Evolutionary conservation across 371 early-diverging fungal species (phyloP), one percentile per base, ranked within the genome.

Genomic region (Funneliformis caledonium): DNA sequence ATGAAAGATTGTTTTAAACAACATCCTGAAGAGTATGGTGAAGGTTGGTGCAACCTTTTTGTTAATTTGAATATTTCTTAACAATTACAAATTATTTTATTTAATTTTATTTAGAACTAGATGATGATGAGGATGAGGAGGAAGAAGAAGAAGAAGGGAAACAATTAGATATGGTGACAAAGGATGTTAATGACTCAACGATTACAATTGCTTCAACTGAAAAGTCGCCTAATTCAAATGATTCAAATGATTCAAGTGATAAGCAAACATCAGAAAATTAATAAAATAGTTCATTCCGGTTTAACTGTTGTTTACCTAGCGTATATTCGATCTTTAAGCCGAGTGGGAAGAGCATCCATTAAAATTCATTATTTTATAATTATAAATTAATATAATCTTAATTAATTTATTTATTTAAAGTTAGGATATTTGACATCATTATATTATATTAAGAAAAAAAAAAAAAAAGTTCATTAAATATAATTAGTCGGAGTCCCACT

Each of bases 1-100:
- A 96, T 96, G 96, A 95, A 96, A 85, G 90, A 94, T 73, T 96
- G 96, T 81, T 96, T 96, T 88, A 86, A 91, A 70, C 87, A 85
- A 16, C 88, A 95, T 81, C 96, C 96, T 22, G 96, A 95, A 33
- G 89, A 92, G 10, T 96, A 96, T 82, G 91, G 89, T 16, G 89
- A 88, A 62, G 91, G 92, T 75, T 87, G 90, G 64, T 47, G 22
- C 10, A n/a, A 61, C 0, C 2, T 14, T 31, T 12, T 64, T 64
- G 10, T 19, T 31, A 9, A 6, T 56, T 52, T 56, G 19, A 16
- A 56, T 56, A 6, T 56, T 6, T 56, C 19, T 52, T 56, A 37
- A 37, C 56, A 19, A 5, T 56, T 56, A 56, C 1, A 4, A 19
- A 19, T 56, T 19, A 56, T 56, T 19, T 56, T 19, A 56, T 56